phyloP scores from a whole-genome alignment of 257 asterid genomes.

The Solanum gracilifrons region DNA sequence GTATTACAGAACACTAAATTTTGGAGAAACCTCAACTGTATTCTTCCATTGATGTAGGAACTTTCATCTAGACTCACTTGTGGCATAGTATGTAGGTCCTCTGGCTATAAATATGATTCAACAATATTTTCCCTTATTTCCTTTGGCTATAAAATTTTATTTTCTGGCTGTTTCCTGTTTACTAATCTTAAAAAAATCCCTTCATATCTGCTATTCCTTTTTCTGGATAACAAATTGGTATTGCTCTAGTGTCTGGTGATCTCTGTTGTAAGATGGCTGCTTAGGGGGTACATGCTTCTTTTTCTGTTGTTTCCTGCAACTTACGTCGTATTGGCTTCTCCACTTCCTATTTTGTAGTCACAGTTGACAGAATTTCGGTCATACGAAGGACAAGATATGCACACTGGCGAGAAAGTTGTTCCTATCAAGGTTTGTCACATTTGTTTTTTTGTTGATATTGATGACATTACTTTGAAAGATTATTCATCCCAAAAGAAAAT shows the following conservation, averaged over 20 bases:
- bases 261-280: background rate
- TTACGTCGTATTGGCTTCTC: background rate
- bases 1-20: background rate
- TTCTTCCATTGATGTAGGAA: background rate
- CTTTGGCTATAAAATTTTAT: background rate
- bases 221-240: background rate
- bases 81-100: background rate
- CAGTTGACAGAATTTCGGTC: conserved; percentile 83
- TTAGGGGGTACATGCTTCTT: background rate
- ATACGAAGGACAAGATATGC: conserved; percentile 97
- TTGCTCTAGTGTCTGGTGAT: background rate
- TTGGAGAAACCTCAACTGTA: background rate
- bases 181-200: background rate
- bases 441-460: conserved; percentile 4
- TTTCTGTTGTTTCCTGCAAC: background rate
- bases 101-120: background rate
- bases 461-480: background rate
- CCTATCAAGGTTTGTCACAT: conserved; percentile 72
- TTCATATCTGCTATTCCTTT: background rate
- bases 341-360: conserved; percentile 34
- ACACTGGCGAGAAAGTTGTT: conserved; percentile 82
- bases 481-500: background rate
- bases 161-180: background rate
- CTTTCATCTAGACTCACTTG: background rate
- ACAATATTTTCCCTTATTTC: background rate